These are phyloP conservation scores for Immersiella caudata DNA, from an alignment of 495 filamentous ascomycete genomes.

Conservation along the genomic window DNA sequence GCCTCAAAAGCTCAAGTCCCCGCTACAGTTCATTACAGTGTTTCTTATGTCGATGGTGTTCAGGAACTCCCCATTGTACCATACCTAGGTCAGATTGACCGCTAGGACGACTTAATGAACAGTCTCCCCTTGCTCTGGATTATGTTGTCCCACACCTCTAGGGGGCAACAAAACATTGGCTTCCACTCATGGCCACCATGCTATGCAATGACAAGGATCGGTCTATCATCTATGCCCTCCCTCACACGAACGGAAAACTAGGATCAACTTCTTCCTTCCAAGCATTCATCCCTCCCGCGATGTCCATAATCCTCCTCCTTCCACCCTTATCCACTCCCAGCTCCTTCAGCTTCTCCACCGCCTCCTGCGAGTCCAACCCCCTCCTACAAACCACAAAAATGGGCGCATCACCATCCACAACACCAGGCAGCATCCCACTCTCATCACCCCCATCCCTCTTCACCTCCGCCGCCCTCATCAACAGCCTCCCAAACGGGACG, in stretches of 20 bases:
- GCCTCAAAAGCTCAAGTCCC: background rate
- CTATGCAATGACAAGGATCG: background rate
- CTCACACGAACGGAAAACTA: constrained; percentile 63
- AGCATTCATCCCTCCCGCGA: constrained; percentile 78
- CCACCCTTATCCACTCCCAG: constrained; percentile 61
- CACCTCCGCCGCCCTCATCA: constrained; percentile 34
- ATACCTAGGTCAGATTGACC: constrained; percentile 32
- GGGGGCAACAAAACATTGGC: background rate
- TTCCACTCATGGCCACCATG: background rate
- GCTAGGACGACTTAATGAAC: constrained; percentile 28
- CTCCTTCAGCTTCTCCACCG: constrained; percentile 70
- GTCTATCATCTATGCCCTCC: background rate
- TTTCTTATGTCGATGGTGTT: constrained; percentile 33
- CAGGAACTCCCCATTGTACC: constrained; percentile 39
- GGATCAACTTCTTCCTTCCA: constrained; percentile 80
- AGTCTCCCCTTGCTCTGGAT: constrained; percentile 26
- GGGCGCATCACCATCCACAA: constrained; percentile 32
- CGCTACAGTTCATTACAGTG: background rate
- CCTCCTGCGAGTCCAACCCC: constrained; percentile 88
- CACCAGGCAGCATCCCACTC: constrained; percentile 14
- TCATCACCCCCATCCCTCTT: constrained; percentile 24
- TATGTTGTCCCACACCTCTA: background rate
- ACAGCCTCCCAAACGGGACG: constrained; percentile 67
- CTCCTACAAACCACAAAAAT: constrained; percentile 83
- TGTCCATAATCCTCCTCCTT: constrained; percentile 68